A percentile compares a stretch with the other conserved stretches of the same genome.
These are phyloP conservation scores for Colletotrichum tropicicola DNA, from an alignment of 2,329 filamentous ascomycete species.

Conservation along the genomic window DNA sequence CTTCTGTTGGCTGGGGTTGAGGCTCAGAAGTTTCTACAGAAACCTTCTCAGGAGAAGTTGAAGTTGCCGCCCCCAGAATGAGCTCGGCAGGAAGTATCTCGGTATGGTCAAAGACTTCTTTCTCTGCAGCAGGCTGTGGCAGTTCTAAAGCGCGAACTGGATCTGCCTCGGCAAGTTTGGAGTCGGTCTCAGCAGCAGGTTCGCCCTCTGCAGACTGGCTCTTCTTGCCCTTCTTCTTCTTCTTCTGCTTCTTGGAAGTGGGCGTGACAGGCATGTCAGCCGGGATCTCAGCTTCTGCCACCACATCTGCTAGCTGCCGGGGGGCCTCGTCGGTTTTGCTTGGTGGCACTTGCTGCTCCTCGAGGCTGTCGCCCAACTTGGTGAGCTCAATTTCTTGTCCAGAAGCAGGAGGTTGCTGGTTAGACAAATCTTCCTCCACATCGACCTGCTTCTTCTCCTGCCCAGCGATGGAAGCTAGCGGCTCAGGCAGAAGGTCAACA, in stretches of 20 bases:
- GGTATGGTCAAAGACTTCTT: background rate
- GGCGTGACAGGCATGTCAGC: slow-evolving; percentile 1
- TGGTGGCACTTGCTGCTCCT: background rate
- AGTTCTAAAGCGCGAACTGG: background rate
- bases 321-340: background rate
- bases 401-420: background rate
- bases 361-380: background rate
- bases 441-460: background rate
- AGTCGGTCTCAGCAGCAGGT: background rate
- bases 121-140: background rate
- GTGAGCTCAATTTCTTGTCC: background rate
- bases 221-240: slow-evolving; percentile 33
- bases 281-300: background rate
- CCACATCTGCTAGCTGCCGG: background rate
- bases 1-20: background rate
- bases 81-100: background rate
- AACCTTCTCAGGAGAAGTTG: background rate
- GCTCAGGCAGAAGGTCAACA: background rate
- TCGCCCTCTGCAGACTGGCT: slow-evolving; percentile 26
- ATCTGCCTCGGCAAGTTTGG: slow-evolving; percentile 7
- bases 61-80: background rate
- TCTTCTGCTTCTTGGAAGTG: slow-evolving; percentile 34
- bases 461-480: background rate
- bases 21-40: background rate
- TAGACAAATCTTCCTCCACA: background rate